A percentile compares a stretch with the other conserved stretches of the same genome.
These are phyloP conservation scores for Nannizziopsis arthrosporioides DNA, from an alignment of 2,329 filamentous ascomycete genomes.

Conservation along the genomic window DNA sequence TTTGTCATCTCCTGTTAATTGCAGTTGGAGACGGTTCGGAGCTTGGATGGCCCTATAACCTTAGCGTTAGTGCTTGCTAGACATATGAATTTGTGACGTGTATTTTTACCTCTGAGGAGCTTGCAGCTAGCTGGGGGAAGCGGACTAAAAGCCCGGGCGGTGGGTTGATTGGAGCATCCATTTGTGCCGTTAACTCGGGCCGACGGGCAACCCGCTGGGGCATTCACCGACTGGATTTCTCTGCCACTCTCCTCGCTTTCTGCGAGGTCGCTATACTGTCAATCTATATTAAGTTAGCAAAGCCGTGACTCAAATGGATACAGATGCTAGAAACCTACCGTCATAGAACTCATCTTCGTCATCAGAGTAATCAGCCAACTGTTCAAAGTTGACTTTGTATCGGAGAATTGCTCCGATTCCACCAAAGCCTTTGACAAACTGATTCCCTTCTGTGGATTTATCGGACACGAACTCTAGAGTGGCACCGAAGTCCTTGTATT, in stretches of 20 bases:
- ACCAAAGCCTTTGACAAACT: conserved; percentile 99
- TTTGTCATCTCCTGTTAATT: conserved; percentile 8
- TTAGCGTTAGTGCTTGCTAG: background rate
- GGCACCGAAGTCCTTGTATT: conserved; percentile 96
- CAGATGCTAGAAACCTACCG: conserved; percentile 32
- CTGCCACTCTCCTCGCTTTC: conserved; percentile 72
- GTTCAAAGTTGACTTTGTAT: conserved; percentile 99
- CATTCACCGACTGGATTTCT: conserved; percentile 41
- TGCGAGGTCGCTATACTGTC: conserved; percentile 81
- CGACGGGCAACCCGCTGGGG: conserved; percentile 44
- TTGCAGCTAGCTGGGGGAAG: conserved; percentile 27
- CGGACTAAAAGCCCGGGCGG: conserved; percentile 22
- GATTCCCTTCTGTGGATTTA: conserved; percentile 93
- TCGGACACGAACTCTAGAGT: conserved; percentile 95
- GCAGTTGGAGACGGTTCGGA: conserved; percentile 27
- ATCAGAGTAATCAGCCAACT: conserved; percentile 79
- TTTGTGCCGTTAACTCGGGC: conserved; percentile 26
- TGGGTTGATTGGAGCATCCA: conserved; percentile 24
- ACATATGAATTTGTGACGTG: background rate
- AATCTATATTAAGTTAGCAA: conserved; percentile 47
- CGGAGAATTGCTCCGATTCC: conserved; percentile 93
- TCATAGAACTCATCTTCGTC: conserved; percentile 92
- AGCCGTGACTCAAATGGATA: background rate
- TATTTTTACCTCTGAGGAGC: conserved; percentile 29
- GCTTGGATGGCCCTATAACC: conserved; percentile 34